Percentiles rank a stretch among this genome's conserved stretches.
phyloP scores from a whole-genome alignment of 371 early-diverging fungal species.

The Actinomortierella ambigua region DNA sequence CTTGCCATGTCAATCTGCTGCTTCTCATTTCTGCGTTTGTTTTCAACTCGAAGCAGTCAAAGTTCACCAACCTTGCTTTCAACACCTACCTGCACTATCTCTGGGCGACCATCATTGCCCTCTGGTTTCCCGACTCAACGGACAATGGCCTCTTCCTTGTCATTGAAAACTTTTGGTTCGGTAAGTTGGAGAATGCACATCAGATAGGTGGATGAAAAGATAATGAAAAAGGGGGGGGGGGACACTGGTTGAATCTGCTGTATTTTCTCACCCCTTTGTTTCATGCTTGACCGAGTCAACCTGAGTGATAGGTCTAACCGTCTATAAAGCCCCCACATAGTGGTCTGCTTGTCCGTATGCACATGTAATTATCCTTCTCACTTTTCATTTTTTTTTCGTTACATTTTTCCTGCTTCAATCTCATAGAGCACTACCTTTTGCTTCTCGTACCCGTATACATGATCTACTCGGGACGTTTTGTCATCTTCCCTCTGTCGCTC shows the following conservation, averaged over 20 bases:
- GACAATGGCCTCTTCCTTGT: constrained; percentile 58
- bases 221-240: too few relatives aligned
- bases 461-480: constrained; percentile 60
- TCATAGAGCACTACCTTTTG: constrained; percentile 62
- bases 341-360: too few relatives aligned
- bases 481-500: constrained; percentile 57
- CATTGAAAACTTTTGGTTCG: constrained; percentile 69
- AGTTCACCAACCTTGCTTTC: constrained; percentile 54
- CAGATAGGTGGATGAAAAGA: too few relatives aligned
- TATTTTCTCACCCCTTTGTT: too few relatives aligned
- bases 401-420: background rate
- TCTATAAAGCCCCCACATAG: too few relatives aligned
- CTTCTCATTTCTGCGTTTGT: constrained; percentile 56
- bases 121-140: constrained; percentile 62
- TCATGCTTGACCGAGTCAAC: too few relatives aligned
- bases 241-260: too few relatives aligned
- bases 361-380: background rate
- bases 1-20: constrained; percentile 66
- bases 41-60: constrained; percentile 47
- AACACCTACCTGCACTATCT: constrained; percentile 66
- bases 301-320: too few relatives aligned
- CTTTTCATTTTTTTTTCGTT: background rate
- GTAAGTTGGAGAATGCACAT: constrained; percentile 47
- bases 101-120: constrained; percentile 64
- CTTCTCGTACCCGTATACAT: constrained; percentile 62